Evolutionary conservation across 2,329 filamentous ascomycete species (phyloP), one percentile per base, ranked within the genome.

Genomic region (Fusarium fujikuroi): DNA sequence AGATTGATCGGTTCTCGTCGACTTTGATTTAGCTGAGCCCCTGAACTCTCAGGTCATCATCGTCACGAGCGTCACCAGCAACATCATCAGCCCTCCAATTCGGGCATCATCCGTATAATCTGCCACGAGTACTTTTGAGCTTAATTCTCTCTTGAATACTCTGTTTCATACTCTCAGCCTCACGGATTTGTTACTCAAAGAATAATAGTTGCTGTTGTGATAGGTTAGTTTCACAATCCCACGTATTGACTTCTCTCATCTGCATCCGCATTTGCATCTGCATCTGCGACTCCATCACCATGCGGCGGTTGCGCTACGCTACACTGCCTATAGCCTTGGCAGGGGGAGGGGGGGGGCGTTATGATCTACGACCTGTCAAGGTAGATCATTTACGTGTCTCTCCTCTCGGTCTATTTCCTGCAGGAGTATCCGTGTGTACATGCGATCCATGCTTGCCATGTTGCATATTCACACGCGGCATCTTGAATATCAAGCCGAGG

Each of bases 91-190:
- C 63, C 60, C 63, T 73, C 64, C 59, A 65, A 52, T 54, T 77
- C 75, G 75, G 75, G 42, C 75, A 69, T 56, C 62, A 75, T 77
- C 75, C 75, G 73, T 65, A 60, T 68, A 57, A 54, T 36, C 47
- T 36, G 37, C 42, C 37, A 46, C 43, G 23, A 58, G 34, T 25
- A 36, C 58, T 19, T 30, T 23, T 42, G 47, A 39, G 40, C 23
- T 60, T 72, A 54, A 75, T 64, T 60, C 28, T 52, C 52, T 58
- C 57, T 63, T 53, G 50, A 56, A n/a, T 53, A 44, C 19, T 43
- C 34, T 60, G 58, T 76, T 69, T 70, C 61, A 60, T 61, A 32
- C 54, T 39, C 34, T 42, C 50, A 49, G 44, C 34, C 54, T 44
- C 60, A 25, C 49, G 73, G 70, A 57, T 61, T 53, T 74, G 54